Evolutionary conservation across 2,329 filamentous ascomycete genomes (phyloP).

Genomic region (Hypocrella siamensis): DNA sequence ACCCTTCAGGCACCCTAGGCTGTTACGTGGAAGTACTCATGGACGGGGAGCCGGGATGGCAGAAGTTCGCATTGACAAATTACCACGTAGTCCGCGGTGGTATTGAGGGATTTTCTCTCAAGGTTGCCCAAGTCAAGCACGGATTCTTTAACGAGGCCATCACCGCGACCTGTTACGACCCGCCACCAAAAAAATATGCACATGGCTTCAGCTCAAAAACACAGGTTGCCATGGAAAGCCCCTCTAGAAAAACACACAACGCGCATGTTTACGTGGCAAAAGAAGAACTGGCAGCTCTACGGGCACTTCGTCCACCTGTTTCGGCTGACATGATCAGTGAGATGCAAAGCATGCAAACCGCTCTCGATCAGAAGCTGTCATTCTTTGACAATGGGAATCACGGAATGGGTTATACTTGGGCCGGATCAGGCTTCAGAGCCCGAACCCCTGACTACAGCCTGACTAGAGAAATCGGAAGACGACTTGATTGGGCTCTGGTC

Average conservation of each 20-base stretch:
- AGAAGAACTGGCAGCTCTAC: too few relatives aligned
- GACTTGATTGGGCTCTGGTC: background rate
- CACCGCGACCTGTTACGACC: background rate
- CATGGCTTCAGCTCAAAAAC: too few relatives aligned
- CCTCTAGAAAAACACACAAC: too few relatives aligned
- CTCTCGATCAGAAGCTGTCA: too few relatives aligned
- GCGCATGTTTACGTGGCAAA: too few relatives aligned
- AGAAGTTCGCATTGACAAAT: background rate
- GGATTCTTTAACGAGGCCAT: background rate
- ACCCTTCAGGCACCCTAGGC: constrained; percentile 4
- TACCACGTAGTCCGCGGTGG: background rate
- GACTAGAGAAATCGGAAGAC: background rate
- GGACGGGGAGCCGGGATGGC: too few relatives aligned
- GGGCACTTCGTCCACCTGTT: too few relatives aligned
- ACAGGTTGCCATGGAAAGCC: too few relatives aligned
- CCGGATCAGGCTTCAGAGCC: background rate
- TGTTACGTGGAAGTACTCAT: constrained; percentile 1
- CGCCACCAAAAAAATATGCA: too few relatives aligned
- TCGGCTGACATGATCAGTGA: too few relatives aligned
- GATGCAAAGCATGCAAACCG: too few relatives aligned
- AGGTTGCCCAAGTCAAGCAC: background rate
- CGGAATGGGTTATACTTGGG: background rate
- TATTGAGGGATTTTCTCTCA: background rate
- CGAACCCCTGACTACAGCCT: background rate
- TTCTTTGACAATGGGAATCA: background rate